phyloP scores from a whole-genome alignment of 2,329 filamentous ascomycete genomes.

The Alternaria atra region DNA sequence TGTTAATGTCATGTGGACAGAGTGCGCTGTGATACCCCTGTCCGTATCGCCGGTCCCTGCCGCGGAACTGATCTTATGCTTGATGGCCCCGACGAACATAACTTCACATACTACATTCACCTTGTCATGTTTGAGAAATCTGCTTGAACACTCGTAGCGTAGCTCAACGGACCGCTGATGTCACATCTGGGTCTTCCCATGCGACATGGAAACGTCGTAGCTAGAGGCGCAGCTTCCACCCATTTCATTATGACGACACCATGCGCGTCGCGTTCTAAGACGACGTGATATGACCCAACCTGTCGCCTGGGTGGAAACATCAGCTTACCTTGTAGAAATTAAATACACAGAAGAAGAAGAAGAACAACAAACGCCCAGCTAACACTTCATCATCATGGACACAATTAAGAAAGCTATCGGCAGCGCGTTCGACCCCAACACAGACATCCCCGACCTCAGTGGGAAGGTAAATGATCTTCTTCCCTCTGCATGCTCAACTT shows the following conservation, averaged over 20 bases:
- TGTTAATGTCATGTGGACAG: background rate
- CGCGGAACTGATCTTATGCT: background rate
- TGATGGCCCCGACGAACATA: background rate
- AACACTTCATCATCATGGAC: conserved; percentile 28
- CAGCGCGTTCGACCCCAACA: conserved; percentile 48
- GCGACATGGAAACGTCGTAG: background rate
- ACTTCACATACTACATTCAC: background rate
- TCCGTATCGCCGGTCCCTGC: background rate
- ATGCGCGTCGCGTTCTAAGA: conserved; percentile 8
- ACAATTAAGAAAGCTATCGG: conserved; percentile 30
- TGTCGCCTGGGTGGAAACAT: background rate
- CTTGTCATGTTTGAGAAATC: background rate
- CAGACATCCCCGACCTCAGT: conserved; percentile 53
- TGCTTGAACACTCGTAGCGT: background rate
- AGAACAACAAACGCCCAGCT: background rate
- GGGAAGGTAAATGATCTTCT: conserved; percentile 42
- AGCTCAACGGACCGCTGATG: background rate
- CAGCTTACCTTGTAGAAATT: background rate
- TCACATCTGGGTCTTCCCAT: background rate
- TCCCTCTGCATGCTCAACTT: background rate
- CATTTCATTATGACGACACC: conserved; percentile 28
- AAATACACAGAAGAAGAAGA: background rate
- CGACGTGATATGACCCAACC: background rate
- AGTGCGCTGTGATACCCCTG: background rate
- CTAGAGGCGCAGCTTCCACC: background rate